A percentile compares a stretch with the other conserved stretches of the same genome.
These are phyloP conservation scores for Ramichloridium luteum DNA, from an alignment of 2,329 filamentous ascomycete genomes.

Conservation along the genomic window DNA sequence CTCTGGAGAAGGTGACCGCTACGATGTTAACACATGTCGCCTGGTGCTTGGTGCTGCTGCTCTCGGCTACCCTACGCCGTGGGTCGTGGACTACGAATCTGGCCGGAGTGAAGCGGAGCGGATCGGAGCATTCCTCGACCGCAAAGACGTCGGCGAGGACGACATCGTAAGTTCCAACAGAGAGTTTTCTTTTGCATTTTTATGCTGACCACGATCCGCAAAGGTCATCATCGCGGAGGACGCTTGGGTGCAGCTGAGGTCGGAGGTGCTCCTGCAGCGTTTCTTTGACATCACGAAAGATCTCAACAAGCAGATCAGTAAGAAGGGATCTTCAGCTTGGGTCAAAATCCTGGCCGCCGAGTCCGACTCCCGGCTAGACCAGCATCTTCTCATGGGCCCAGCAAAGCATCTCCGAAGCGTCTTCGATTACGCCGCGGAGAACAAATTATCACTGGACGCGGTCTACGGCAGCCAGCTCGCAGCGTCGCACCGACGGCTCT, in stretches of 20 bases:
- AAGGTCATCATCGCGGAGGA: not conserved
- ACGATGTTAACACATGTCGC: not conserved
- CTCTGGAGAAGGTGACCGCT: not conserved
- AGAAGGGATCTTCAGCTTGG: not conserved
- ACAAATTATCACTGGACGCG: not conserved
- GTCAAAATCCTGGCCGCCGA: no score
- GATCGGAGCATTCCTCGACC: not conserved
- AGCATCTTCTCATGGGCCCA: not conserved
- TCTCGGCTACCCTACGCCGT: not conserved
- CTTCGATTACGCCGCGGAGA: not conserved
- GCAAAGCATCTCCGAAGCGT: not conserved
- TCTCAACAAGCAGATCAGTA: not conserved
- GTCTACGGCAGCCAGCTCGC: not conserved
- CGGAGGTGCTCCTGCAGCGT: not conserved
- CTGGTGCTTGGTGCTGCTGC: not conserved
- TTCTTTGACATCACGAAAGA: not conserved
- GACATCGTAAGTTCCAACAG: no score
- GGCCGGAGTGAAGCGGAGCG: not conserved
- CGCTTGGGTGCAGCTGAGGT: not conserved
- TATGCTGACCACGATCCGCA: not conserved
- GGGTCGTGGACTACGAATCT: not conserved
- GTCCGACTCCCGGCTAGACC: not conserved
- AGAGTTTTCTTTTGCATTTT: no score
- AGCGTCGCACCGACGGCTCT: no score
- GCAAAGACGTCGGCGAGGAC: no score